A percentile compares a stretch with the other conserved stretches of the same genome.
Evolutionary conservation across 306 rosid species (phyloP).

Genomic region (Fragaria nilgerrensis): DNA sequence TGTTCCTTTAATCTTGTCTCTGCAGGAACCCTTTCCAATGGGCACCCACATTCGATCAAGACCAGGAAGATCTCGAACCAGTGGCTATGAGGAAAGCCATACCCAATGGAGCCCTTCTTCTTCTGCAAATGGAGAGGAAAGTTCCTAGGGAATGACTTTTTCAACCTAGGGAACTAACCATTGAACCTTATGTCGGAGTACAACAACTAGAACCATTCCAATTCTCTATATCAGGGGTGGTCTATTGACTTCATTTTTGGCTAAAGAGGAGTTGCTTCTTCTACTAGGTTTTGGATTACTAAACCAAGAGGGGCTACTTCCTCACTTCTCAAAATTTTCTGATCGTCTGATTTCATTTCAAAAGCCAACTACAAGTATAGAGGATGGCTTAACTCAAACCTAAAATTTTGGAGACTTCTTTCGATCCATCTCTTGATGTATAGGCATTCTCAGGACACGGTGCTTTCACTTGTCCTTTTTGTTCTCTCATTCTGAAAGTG

Average conservation of each 20-base stretch:
- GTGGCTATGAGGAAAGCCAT: conserved; percentile 46
- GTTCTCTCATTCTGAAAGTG: conserved; percentile 11
- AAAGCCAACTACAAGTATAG: conserved; percentile 34
- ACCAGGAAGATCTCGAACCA: conserved; percentile 53
- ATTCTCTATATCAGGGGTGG: conserved; percentile 50
- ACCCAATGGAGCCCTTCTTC: conserved; percentile 48
- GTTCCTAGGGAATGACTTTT: conserved; percentile 39
- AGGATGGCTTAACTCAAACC: conserved; percentile 43
- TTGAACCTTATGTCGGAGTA: conserved; percentile 30
- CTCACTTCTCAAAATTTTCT: conserved; percentile 15
- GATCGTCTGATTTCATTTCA: conserved; percentile 36
- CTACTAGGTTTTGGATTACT: conserved; percentile 44
- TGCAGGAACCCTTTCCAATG: conserved; percentile 87
- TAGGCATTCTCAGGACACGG: conserved; percentile 30
- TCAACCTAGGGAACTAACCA: conserved; percentile 48
- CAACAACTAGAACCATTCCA: conserved; percentile 34
- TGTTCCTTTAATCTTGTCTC: neutral
- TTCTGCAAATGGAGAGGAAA: conserved; percentile 55
- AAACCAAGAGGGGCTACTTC: conserved; percentile 38
- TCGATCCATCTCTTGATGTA: conserved; percentile 40
- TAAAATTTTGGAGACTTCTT: conserved; percentile 60
- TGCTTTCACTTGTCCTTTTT: conserved; percentile 22
- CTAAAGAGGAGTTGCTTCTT: conserved; percentile 43
- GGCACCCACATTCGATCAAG: conserved; percentile 62
- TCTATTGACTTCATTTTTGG: conserved; percentile 36